Base-by-base conservation (phyloP, 345 rosid species). In the Linum lewisii region DNA sequence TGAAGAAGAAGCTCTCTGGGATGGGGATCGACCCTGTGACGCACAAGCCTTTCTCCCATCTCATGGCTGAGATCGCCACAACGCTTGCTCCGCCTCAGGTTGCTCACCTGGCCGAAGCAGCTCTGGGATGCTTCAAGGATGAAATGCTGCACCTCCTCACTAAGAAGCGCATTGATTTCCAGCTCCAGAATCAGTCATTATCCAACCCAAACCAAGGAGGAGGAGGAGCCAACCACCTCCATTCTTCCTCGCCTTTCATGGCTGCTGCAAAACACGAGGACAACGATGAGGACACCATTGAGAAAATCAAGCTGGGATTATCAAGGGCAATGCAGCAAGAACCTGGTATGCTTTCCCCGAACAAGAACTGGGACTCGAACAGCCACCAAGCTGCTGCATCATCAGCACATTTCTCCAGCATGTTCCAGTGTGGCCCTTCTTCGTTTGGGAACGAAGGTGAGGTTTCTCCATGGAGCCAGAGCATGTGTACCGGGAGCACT, bases 41-140 rank as follows among this genome's bases (percentile, higher is more conserved):
- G 36, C 99, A 93, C 87, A 93, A 90, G 69, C 92, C 99, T n/a
- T 94, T 94, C 75, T 94, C 99, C 2, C 99, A 91, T 58, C 93
- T 94, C 44, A 87, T 94, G 95, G 99, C 90, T 5, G 96, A 87
- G 82, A 94, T 90, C 3, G 89, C 97, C 61, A 87, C 96, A 69
- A 87, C 96, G 1, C 75, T 90, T 36, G 90, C 92, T 4, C 95
- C 99, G 3, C 96, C 96, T 0, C 99, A 94, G 49, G 88, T 87
- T 58, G 86, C 95, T 73, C 84, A 87, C 73, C 88, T 94, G 0
- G 95, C 96, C 0, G 99, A 94, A 77, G 99, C 96, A 5, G 95
- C 99, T 0, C 88, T 94, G 2, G 97, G 97, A 29, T 94, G 97
- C 84, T 94, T 93, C 75, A 87, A 93, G 61, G 99, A 93, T 62